These are phyloP conservation scores for Calonectria henricotiae DNA, from an alignment of 2,329 filamentous ascomycete genomes.

Conservation along the genomic window DNA sequence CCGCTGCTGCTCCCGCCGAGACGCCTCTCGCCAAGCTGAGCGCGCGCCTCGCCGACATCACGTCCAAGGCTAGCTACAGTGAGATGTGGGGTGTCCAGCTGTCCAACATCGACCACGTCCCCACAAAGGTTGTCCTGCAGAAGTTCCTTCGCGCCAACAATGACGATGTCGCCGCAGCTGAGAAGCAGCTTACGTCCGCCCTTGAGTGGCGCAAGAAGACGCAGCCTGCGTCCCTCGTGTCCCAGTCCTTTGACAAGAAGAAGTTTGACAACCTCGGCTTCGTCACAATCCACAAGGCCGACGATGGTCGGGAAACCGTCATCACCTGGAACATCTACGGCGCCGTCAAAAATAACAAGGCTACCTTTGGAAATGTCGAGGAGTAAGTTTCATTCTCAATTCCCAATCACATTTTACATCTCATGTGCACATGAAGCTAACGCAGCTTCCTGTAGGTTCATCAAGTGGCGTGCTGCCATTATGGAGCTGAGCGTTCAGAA, in stretches of 20 bases:
- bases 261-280: conserved; percentile 89
- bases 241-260: conserved; percentile 74
- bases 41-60: conserved; percentile 71
- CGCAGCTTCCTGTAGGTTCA: conserved; percentile 73
- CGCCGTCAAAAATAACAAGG: conserved; percentile 84
- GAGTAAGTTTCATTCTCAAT: conserved; percentile 72
- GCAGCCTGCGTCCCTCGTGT: conserved; percentile 78
- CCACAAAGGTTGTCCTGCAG: conserved; percentile 87
- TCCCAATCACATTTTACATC: too few species aligned
- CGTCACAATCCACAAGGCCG: conserved; percentile 79
- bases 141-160: conserved; percentile 96
- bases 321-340: conserved; percentile 97
- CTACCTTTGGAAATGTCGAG: conserved; percentile 87
- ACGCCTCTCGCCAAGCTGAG: conserved; percentile 71
- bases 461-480: conserved; percentile 90
- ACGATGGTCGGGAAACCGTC: conserved; percentile 73
- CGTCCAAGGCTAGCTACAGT: conserved; percentile 72
- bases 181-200: conserved; percentile 84
- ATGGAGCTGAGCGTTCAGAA: conserved; percentile 90
- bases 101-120: conserved; percentile 72
- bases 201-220: conserved; percentile 87
- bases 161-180: conserved; percentile 80
- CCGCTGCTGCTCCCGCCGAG: conserved; percentile 45
- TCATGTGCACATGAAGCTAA: conserved; percentile 35
- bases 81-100: conserved; percentile 93